Evolutionary conservation across 306 rosid species (phyloP), one percentile per base, ranked within the genome.

Genomic region (Carpinus fangiana): DNA sequence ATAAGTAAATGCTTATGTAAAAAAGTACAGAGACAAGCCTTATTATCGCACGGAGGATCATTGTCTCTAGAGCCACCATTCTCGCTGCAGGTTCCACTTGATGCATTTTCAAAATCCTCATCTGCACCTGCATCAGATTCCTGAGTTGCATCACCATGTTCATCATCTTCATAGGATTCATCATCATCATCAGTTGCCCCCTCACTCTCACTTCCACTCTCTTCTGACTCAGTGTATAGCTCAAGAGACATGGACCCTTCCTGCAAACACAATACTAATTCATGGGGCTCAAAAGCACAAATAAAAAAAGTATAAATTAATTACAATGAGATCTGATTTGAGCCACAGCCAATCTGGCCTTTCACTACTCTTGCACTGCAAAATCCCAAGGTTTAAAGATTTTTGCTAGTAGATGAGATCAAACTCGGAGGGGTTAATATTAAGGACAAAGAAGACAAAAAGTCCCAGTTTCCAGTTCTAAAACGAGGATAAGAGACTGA

Each of bases 181-280:
- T 88, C 97, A 81, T 87, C 34, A 31, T 31, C 96, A 70, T 91
- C 98, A 36, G 91, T 85, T 56, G 76, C 97, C 82, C 90, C 98
- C 66, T 85, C 99, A 17, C 90, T 86, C 84, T 86, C 98, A 70
- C 90, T 90, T 70, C 85, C 92, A 86, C 92, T 88, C 54, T 90
- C 98, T 75, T 91, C 97, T 7, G 97, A 71, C 76, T 93, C 96
- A 2, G 87, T 80, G 89, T 96, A 91, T 77, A 90, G 76, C 51
- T 91, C 97, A 52, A 90, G 94, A 65, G 94, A 81, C 71, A 75
- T 62, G 45, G 86, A 81, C 79, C 94, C 96, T 85, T 93, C 98
- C 97, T 93, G 94, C 84, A 86, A 85, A 61, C 80, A 78, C 84
- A 83, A 72, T 79, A 83, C 77, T 38, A 53, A 77, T 74, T 84